Evolutionary conservation across 2,329 filamentous ascomycete species (phyloP), one percentile per base, ranked within the genome.

Genomic region (Trichophaea hybrida): DNA sequence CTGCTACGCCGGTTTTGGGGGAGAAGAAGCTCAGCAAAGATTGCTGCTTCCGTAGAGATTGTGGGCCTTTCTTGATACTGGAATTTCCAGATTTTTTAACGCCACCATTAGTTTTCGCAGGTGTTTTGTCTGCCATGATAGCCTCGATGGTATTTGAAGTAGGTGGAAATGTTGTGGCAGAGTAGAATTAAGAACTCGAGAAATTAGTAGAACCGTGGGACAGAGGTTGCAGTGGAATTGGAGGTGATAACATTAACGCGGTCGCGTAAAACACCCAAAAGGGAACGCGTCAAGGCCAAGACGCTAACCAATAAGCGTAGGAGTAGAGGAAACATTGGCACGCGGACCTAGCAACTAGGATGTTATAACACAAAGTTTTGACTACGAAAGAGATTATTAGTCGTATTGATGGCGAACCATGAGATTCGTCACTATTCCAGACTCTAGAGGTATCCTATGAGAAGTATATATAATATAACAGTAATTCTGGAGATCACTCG

Each of bases 21-120:
- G 70, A 61, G 49, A 91, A 91, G 77, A 93, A 93, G 48, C 85
- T 85, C 38, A 88, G 75, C 61, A 93, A 88, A 57, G 53, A 44
- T n/a, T 35, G n/a, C 38, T 56, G 53, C 17, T 43, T 43, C n/a
- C 15, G 15, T 12, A 15, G 5, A 24, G 48, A 32, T 51, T 13
- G 12, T 13, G 31, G 31, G 5, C 15, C 31, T 24, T 51, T 51
- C 48, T 51, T 51, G 48, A 51, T 24, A 24, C 15, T n/a, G 40
- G 40, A 24, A 24, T 24, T 24, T 24, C 24, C 31, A 5, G n/a
- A 24, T 10, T 17, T 51, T 51, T 17, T 32, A 24, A 51, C 6
- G 48, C 48, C 48, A 12, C 15, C 2, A 15, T 10, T 24, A 5
- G 48, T 13, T 32, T 51, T 51, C 12, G 15, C 48, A 32, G 48